Evolutionary conservation across 768 basidiomycete species (phyloP).

Genomic region (Dentipellis sp.): DNA sequence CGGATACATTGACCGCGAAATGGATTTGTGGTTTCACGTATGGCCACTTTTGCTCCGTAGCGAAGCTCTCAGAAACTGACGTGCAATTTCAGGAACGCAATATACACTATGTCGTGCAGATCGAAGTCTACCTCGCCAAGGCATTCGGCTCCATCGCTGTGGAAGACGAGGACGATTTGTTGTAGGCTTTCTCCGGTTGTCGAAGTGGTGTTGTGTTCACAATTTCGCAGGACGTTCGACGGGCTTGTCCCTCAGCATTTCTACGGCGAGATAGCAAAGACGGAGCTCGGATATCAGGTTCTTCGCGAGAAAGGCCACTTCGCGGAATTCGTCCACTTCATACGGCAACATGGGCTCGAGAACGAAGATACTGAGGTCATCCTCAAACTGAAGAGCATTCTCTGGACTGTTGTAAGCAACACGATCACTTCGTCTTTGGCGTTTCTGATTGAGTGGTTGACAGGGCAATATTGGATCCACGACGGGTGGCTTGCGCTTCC

Average conservation of each 20-base stretch:
- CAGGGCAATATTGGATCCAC: constrained; percentile 94
- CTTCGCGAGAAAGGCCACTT: constrained; percentile 89
- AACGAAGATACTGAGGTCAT: constrained; percentile 77
- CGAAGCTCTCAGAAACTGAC: constrained; percentile 5
- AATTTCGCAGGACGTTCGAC: constrained; percentile 52
- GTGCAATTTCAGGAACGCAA: constrained; percentile 68
- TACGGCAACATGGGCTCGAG: constrained; percentile 81
- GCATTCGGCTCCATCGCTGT: constrained; percentile 49
- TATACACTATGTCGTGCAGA: constrained; percentile 84
- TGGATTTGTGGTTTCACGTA: constrained; percentile 96
- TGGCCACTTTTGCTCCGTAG: constrained; percentile 17
- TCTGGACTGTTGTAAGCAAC: constrained; percentile 82
- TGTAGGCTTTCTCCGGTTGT: constrained; percentile 26
- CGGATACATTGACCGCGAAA: constrained; percentile 88
- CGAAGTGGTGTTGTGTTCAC: neutral
- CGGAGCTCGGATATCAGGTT: constrained; percentile 87
- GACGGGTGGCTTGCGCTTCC: constrained; percentile 83
- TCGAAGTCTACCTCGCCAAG: constrained; percentile 84
- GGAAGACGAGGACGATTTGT: constrained; percentile 55
- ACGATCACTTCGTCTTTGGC: neutral
- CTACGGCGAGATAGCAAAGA: constrained; percentile 97
- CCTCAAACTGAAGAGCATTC: constrained; percentile 83
- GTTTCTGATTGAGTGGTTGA: neutral
- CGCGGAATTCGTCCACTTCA: constrained; percentile 81
- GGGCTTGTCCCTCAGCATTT: constrained; percentile 91